Evolutionary conservation across 2,329 filamentous ascomycete species (phyloP).

Genomic region (Gaeumannomyces sp.): DNA sequence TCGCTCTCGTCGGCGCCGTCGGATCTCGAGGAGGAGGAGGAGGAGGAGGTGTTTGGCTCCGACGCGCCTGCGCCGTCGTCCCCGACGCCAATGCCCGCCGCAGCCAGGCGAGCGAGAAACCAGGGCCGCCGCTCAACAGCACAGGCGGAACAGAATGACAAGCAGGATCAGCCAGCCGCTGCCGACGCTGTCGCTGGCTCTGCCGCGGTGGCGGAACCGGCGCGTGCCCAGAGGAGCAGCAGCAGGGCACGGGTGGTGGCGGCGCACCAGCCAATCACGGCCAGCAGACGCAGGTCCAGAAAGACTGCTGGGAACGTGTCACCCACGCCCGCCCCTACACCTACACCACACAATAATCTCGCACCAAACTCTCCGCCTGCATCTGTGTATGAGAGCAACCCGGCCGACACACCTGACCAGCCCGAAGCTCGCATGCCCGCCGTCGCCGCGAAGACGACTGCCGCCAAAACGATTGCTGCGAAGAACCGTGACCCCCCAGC

Average conservation of each 20-base stretch:
- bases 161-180: background rate
- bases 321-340: slow-evolving; percentile 17
- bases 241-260: slow-evolving; percentile 14
- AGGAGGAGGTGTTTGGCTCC: slow-evolving; percentile 12
- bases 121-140: slow-evolving; percentile 9
- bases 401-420: background rate
- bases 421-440: slow-evolving; percentile 6
- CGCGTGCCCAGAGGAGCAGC: slow-evolving; percentile 11
- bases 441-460: slow-evolving; percentile 6
- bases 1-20: slow-evolving; percentile 28
- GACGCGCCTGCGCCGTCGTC: slow-evolving; percentile 2
- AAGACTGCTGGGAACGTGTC: slow-evolving; percentile 21
- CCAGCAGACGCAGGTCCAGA: slow-evolving; percentile 22
- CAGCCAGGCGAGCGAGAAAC: slow-evolving; percentile 5
- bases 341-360: slow-evolving; percentile 12
- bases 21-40: slow-evolving; percentile 14
- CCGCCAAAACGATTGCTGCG: slow-evolving; percentile 2
- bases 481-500: slow-evolving; percentile 1
- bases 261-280: slow-evolving; percentile 22
- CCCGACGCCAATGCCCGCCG: background rate
- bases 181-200: slow-evolving; percentile 4
- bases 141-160: slow-evolving; percentile 7
- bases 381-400: slow-evolving; percentile 10
- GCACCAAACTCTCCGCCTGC: slow-evolving; percentile 12
- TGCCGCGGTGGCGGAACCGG: slow-evolving; percentile 4